phyloP scores from a whole-genome alignment of 441 rosid genomes.

The Breynia disticha region DNA sequence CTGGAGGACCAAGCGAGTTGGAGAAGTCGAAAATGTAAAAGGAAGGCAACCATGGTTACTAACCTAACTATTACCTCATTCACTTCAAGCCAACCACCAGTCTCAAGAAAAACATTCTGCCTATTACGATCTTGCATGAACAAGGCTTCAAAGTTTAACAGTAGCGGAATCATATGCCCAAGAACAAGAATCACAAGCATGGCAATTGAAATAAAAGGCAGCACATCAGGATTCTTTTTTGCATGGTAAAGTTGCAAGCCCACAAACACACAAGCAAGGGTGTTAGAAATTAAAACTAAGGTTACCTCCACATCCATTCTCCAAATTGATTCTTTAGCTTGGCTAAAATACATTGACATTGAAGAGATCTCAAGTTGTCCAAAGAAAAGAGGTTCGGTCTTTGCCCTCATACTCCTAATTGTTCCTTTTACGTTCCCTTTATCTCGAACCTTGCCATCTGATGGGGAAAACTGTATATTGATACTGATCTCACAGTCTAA shows the following conservation, averaged over 20 bases:
- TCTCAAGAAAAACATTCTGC: constrained; percentile 50
- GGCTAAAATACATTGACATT: constrained; percentile 39
- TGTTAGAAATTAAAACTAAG: constrained; percentile 64
- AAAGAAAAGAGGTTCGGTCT: constrained; percentile 57
- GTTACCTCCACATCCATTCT: constrained; percentile 86
- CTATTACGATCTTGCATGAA: constrained; percentile 32
- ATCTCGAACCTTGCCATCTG: constrained; percentile 39
- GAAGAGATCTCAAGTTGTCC: constrained; percentile 49
- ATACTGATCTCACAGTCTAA: constrained; percentile 58
- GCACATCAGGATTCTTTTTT: constrained; percentile 57
- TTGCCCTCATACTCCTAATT: constrained; percentile 51
- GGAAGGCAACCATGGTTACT: constrained; percentile 78
- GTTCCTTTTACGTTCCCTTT: constrained; percentile 53
- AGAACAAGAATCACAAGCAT: constrained; percentile 61
- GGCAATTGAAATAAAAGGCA: constrained; percentile 57
- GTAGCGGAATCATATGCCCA: constrained; percentile 72
- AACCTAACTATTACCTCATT: constrained; percentile 75
- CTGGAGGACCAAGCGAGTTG: constrained; percentile 71
- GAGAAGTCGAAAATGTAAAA: constrained; percentile 70
- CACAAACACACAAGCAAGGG: constrained; percentile 59
- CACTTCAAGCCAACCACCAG: constrained; percentile 78
- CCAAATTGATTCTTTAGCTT: constrained; percentile 74
- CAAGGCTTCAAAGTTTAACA: constrained; percentile 73
- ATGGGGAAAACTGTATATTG: constrained; percentile 44
- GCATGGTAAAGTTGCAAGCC: constrained; percentile 72